Evolutionary conservation across 352 stramenopile genomes (phyloP).

Genomic region (Phytophthora cryptogea): DNA sequence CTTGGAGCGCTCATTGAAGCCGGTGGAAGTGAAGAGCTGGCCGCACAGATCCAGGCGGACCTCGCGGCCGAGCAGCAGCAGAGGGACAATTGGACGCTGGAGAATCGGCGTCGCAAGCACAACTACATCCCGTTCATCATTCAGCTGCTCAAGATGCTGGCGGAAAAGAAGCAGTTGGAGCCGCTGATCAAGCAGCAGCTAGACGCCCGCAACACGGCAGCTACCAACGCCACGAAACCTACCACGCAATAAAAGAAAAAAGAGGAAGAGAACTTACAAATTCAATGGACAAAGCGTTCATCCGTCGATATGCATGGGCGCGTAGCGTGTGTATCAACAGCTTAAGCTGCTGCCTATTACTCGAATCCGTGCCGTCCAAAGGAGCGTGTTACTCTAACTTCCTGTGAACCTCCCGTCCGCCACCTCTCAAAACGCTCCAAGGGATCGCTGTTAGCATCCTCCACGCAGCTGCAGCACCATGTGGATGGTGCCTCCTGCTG

Average conservation of each 20-base stretch:
- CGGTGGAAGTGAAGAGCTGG: slow-evolving; percentile 40
- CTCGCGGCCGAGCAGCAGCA: slow-evolving; percentile 70
- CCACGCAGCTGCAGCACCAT: slow-evolving; percentile 99
- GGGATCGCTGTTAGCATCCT: slow-evolving; percentile 53
- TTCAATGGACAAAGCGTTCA: neutral
- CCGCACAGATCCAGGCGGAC: slow-evolving; percentile 52
- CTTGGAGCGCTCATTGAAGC: slow-evolving; percentile 43
- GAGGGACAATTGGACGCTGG: slow-evolving; percentile 80
- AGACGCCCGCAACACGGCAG: slow-evolving; percentile 23
- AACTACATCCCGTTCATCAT: slow-evolving; percentile 98
- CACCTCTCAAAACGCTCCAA: slow-evolving; percentile 14
- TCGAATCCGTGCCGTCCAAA: slow-evolving; percentile 1
- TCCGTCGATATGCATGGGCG: slow-evolving; percentile 5
- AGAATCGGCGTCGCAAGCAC: slow-evolving; percentile 94
- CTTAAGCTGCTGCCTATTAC: slow-evolving; percentile 19
- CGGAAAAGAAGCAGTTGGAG: slow-evolving; percentile 87
- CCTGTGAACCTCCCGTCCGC: neutral
- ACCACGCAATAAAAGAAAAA: slow-evolving; percentile 25
- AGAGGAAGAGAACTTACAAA: neutral
- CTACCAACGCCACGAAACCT: slow-evolving; percentile 24
- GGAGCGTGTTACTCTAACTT: slow-evolving; percentile 37
- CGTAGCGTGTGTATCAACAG: slow-evolving; percentile 16
- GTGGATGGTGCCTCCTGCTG: slow-evolving; percentile 96
- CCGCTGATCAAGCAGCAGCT: slow-evolving; percentile 77
- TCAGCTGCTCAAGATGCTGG: slow-evolving; percentile 92